Evolutionary conservation across 2,329 filamentous ascomycete species (phyloP).

Genomic region (Cladosporium austrohemisphaericum): DNA sequence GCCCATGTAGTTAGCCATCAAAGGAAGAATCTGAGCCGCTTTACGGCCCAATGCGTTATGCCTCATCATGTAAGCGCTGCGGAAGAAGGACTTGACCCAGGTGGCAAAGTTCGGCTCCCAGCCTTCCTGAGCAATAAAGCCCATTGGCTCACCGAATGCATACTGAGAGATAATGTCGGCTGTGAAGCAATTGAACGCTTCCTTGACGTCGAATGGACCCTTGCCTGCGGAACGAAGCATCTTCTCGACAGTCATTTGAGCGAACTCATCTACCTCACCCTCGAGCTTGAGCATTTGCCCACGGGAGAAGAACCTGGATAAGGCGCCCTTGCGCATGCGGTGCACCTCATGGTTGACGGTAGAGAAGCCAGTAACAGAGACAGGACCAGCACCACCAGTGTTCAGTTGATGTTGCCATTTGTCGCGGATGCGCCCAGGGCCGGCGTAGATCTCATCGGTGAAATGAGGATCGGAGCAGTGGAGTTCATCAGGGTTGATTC

Average conservation of each 20-base stretch:
- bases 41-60: slow-evolving; percentile 12
- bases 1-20: slow-evolving; percentile 12
- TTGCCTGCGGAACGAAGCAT: slow-evolving; percentile 54
- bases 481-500: slow-evolving; percentile 42
- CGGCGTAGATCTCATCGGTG: slow-evolving; percentile 26
- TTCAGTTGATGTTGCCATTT: slow-evolving; percentile 17
- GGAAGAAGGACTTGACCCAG: slow-evolving; percentile 14
- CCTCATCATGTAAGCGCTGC: slow-evolving; percentile 15
- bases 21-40: slow-evolving; percentile 1
- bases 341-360: slow-evolving; percentile 42
- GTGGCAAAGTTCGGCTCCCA: slow-evolving; percentile 12
- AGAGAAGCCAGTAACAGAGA: slow-evolving; percentile 39
- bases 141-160: slow-evolving; percentile 52
- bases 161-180: slow-evolving; percentile 55
- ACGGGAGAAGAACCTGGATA: slow-evolving; percentile 26
- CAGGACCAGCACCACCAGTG: slow-evolving; percentile 11
- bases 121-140: slow-evolving; percentile 45
- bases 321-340: slow-evolving; percentile 22
- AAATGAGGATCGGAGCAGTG: slow-evolving; percentile 42
- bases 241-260: slow-evolving; percentile 55
- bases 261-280: slow-evolving; percentile 22
- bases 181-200: slow-evolving; percentile 47
- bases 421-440: slow-evolving; percentile 20
- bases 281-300: slow-evolving; percentile 22
- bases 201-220: slow-evolving; percentile 40